These are phyloP conservation scores for Cutaneotrichosporon sp. DNA, from an alignment of 1,284 basidiomycete genomes.

Conservation along the genomic window DNA sequence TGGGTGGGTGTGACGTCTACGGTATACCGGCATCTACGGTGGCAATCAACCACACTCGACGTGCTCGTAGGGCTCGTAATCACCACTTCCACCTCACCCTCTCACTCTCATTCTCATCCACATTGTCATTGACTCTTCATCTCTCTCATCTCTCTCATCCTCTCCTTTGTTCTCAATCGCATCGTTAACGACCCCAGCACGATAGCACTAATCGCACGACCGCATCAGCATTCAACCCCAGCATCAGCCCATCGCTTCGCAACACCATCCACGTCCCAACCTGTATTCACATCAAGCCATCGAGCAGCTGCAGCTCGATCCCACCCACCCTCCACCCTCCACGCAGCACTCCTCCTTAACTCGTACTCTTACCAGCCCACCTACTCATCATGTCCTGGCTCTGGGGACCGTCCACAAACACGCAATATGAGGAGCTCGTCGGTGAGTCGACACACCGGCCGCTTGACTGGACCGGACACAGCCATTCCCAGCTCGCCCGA, in stretches of 20 bases:
- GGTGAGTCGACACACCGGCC: no score
- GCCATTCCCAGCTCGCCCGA: no score
- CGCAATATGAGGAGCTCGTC: constrained; percentile 48
- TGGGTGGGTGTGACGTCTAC: no score
- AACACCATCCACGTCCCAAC: background rate
- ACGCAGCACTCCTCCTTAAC: background rate
- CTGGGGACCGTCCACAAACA: constrained; percentile 41
- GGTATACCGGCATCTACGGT: no score
- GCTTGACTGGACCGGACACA: no score
- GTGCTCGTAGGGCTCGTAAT: no score
- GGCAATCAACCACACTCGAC: no score
- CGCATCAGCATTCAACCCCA: background rate
- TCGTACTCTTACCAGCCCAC: background rate
- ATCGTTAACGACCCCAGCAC: background rate
- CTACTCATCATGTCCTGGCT: constrained; percentile 44
- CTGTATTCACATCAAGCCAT: no score
- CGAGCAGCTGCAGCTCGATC: no score
- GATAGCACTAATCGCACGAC: no score
- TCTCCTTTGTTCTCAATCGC: background rate
- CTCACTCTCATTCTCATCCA: no score
- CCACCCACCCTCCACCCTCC: background rate
- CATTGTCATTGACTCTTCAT: background rate
- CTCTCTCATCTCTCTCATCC: background rate
- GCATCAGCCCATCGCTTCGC: no score
- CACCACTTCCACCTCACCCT: background rate